Percentiles rank a stretch among this genome's conserved stretches.
Evolutionary conservation across 2,329 filamentous ascomycete species (phyloP).

Genomic region (Torrubiellomyces zombiae): DNA sequence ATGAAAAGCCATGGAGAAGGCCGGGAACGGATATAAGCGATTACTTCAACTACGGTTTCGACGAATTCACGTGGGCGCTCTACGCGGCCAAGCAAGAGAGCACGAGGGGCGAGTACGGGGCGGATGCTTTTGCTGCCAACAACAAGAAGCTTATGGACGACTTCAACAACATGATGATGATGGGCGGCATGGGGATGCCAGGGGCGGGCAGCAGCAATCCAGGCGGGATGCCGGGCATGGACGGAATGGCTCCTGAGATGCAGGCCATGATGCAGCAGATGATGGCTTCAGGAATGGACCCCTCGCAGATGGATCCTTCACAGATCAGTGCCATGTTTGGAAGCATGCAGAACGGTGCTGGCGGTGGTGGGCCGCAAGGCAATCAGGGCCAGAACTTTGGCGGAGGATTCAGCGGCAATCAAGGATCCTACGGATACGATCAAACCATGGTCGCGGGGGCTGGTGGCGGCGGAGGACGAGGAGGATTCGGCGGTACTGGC

Average conservation of each 20-base stretch:
- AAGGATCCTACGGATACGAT: slow-evolving; percentile 34
- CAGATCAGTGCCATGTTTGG: slow-evolving; percentile 43
- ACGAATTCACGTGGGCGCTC: slow-evolving; percentile 93
- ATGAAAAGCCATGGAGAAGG: slow-evolving; percentile 88
- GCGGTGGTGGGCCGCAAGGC: slow-evolving; percentile 26
- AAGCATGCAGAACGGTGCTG: slow-evolving; percentile 33
- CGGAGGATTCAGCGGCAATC: slow-evolving; percentile 33
- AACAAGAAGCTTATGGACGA: slow-evolving; percentile 69
- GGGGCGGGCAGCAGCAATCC: slow-evolving; percentile 16
- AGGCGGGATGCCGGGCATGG: slow-evolving; percentile 37
- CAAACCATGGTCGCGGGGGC: slow-evolving; percentile 26
- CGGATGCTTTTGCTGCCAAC: slow-evolving; percentile 43
- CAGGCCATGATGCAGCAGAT: slow-evolving; percentile 55
- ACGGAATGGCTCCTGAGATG: slow-evolving; percentile 49
- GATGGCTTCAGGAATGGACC: slow-evolving; percentile 49
- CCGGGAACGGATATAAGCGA: slow-evolving; percentile 90
- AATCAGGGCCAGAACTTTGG: slow-evolving; percentile 35
- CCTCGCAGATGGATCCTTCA: slow-evolving; percentile 46
- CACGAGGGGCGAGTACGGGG: slow-evolving; percentile 59
- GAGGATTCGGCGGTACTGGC: slow-evolving; percentile 11
- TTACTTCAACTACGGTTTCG: slow-evolving; percentile 98
- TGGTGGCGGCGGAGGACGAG: slow-evolving; percentile 12
- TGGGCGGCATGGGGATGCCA: slow-evolving; percentile 30
- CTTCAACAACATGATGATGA: slow-evolving; percentile 53
- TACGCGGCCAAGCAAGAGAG: slow-evolving; percentile 81